phyloP scores from a whole-genome alignment of 2,329 filamentous ascomycete genomes.

The Arthrobotrys pseudoclavata region DNA sequence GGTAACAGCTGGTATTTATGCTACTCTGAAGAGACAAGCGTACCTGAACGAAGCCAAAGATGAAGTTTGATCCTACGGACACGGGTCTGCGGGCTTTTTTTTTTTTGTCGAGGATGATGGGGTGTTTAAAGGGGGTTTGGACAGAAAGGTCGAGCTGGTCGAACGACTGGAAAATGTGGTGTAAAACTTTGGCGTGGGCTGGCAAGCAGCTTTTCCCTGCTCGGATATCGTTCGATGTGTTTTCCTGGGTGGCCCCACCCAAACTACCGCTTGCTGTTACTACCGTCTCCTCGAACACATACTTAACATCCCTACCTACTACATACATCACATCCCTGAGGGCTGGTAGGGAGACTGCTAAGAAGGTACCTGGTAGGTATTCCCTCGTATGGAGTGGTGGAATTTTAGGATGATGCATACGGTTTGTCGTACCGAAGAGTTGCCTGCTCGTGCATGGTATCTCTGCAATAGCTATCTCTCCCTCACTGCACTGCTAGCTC shows the following conservation, averaged over 20 bases:
- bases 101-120: constrained; percentile 19
- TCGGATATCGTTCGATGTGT: constrained; percentile 7
- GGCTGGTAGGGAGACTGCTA: not conserved
- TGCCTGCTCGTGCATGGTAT: not conserved
- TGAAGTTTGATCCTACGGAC: constrained; percentile 56
- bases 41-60: constrained; percentile 50
- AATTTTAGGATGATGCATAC: constrained; percentile 60
- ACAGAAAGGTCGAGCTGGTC: constrained; percentile 57
- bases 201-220: constrained; percentile 39
- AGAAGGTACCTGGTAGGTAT: constrained; percentile 6
- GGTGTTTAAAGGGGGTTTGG: constrained; percentile 60
- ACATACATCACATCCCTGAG: constrained; percentile 8
- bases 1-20: constrained; percentile 44
- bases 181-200: constrained; percentile 54
- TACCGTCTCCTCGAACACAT: constrained; percentile 11
- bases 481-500: not conserved
- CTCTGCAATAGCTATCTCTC: no score
- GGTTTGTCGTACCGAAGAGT: constrained; percentile 20
- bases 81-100: constrained; percentile 47
- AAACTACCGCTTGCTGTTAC: constrained; percentile 4
- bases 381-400: constrained; percentile 21
- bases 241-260: constrained; percentile 39
- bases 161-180: constrained; percentile 53
- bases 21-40: not conserved
- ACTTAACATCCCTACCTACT: not conserved